Percentiles rank a stretch among this genome's conserved stretches.
Conservation (phyloP, 768 basidiomycete species). For the Filobasidium wieringae region DNA sequence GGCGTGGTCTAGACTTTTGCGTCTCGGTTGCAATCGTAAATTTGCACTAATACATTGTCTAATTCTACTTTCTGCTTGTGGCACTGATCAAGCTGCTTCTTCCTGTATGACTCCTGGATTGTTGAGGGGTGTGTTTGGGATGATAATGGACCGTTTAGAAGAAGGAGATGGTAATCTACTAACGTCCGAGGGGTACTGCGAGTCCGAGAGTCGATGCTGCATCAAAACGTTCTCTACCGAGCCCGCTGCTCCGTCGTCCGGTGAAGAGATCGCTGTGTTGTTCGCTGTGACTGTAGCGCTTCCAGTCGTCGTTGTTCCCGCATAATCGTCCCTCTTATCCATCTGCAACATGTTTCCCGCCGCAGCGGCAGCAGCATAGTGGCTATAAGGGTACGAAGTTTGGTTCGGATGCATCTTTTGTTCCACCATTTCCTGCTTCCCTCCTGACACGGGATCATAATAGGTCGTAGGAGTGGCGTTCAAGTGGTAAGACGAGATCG, state of each 20-base stretch:
- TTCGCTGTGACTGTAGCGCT: background rate
- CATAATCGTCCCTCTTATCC: background rate
- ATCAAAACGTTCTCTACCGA: background rate
- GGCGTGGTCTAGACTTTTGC: too few relatives aligned
- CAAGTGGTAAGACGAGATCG: background rate
- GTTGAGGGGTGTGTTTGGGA: too few relatives aligned
- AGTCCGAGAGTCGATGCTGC: background rate
- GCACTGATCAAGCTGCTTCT: too few relatives aligned
- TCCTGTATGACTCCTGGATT: too few relatives aligned
- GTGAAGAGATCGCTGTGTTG: background rate
- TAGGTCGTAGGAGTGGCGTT: background rate
- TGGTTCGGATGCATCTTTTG: background rate
- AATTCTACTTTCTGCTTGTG: too few relatives aligned
- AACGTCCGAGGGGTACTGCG: background rate
- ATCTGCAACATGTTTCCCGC: background rate
- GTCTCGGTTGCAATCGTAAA: too few relatives aligned
- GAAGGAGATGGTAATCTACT: background rate
- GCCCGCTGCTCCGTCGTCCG: background rate
- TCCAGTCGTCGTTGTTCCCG: background rate
- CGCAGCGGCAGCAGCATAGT: background rate
- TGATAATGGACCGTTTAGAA: background rate
- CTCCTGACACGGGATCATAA: too few relatives aligned
- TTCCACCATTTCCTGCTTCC: background rate
- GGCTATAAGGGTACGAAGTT: background rate
- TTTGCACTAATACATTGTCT: too few relatives aligned